Conservation (phyloP, 2,329 filamentous ascomycete genomes). For the Pyrenophora graminea region DNA sequence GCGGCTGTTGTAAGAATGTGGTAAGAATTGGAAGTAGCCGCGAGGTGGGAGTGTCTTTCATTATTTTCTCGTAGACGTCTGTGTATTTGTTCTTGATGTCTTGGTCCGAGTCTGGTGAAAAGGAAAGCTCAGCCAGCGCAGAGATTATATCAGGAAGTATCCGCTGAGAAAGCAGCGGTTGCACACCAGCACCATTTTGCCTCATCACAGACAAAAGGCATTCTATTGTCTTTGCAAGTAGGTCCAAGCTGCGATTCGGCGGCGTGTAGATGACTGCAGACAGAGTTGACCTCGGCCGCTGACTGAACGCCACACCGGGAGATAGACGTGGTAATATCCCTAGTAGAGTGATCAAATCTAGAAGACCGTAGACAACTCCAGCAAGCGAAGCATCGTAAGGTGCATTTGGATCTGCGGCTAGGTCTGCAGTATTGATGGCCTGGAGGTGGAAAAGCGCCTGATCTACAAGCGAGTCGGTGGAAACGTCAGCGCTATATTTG, state of each 20-base stretch:
- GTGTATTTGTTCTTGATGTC: constrained; percentile 17
- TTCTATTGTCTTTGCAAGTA: constrained; percentile 22
- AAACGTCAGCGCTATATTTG: constrained; percentile 11
- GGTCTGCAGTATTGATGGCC: constrained; percentile 41
- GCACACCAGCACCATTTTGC: constrained; percentile 37
- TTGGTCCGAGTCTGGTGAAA: constrained; percentile 28
- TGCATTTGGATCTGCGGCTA: constrained; percentile 35
- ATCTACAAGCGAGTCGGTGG: constrained; percentile 26
- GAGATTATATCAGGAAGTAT: constrained; percentile 43
- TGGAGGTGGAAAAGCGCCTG: constrained; percentile 38
- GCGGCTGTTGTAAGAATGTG: constrained; percentile 64
- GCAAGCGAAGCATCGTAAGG: constrained; percentile 47
- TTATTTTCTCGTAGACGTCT: constrained; percentile 21
- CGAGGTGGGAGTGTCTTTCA: constrained; percentile 52
- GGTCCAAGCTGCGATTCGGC: constrained; percentile 10
- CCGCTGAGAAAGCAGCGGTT: constrained; percentile 44
- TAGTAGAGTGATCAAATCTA: constrained; percentile 42
- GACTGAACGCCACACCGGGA: constrained; percentile 37
- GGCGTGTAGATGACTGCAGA: constrained; percentile 18
- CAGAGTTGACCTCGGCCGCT: constrained; percentile 43
- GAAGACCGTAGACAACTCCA: constrained; percentile 44
- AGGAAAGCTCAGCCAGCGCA: constrained; percentile 42
- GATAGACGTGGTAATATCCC: constrained; percentile 45
- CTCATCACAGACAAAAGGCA: constrained; percentile 30
- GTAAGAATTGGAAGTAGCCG: constrained; percentile 66